phyloP scores from a whole-genome alignment of 2,329 filamentous ascomycete species.

The Pseudocercospora fijiensis region DNA sequence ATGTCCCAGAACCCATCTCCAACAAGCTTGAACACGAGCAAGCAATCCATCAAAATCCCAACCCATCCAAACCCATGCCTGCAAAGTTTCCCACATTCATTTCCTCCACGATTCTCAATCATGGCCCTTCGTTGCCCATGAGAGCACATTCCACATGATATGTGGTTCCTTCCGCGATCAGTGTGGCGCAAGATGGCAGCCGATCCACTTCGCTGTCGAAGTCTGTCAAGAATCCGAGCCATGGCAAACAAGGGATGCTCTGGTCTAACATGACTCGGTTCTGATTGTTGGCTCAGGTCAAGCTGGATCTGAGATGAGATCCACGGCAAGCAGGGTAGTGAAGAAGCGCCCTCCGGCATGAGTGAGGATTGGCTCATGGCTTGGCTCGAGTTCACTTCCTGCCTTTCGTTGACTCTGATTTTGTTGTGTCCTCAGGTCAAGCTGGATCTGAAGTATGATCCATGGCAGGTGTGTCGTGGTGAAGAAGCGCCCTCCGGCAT shows the following conservation, averaged over 20 bases:
- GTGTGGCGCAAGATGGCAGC: not conserved
- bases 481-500: not conserved
- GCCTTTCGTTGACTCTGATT: not conserved
- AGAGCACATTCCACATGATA: not conserved
- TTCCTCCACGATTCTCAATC: not conserved
- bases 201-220: not conserved
- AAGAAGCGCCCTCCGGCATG: not conserved
- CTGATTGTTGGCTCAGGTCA: not conserved
- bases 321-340: not conserved
- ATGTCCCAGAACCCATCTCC: too few species aligned
- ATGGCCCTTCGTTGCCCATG: not conserved
- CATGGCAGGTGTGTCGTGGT: not conserved
- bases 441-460: too few species aligned
- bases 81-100: accelerated
- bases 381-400: not conserved
- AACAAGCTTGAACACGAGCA: not conserved
- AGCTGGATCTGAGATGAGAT: not conserved
- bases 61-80: not conserved
- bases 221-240: not conserved
- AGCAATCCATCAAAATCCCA: not conserved
- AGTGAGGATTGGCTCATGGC: not conserved
- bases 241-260: not conserved
- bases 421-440: not conserved
- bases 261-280: not conserved
- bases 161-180: not conserved